Evolutionary conservation across 2,329 filamentous ascomycete genomes (phyloP), one percentile per base, ranked within the genome.

Genomic region (Tolypocladium pustulatum): DNA sequence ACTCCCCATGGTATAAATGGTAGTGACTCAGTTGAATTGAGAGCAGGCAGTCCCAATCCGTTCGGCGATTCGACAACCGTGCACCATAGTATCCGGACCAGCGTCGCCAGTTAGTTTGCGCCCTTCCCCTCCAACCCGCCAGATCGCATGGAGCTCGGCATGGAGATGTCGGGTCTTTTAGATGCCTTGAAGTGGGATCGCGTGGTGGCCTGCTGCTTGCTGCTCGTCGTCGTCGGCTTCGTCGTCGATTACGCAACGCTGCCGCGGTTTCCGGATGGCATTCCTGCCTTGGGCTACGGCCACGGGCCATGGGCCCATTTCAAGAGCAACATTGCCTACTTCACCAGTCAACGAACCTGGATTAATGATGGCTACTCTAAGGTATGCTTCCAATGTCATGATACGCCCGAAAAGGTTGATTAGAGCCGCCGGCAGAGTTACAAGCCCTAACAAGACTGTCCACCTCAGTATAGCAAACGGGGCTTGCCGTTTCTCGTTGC

Each of bases 321-420:
- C 51, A 65, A 69, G 55, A 78, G 78, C 61, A 74, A 73, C 64
- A 55, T 73, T 53, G 68, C 66, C 55, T 77, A 75, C 55, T 65
- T 76, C 37, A 64, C 69, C 0, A 67, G 70, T 52, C 75, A 73
- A 56, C 68, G 71, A 34, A 58, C 61, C 8, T 79, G 76, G 76
- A 70, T 76, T 1, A 68, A 67, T 13, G 68, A 78, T 59, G 76
- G 76, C n/a, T 77, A 78, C 55, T 62, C 70, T 22, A 76, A 76
- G 68, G 75, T 73, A 55, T 2, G 52, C 30, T 32, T 15, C 12
- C 36, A 25, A 2, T 12, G 15, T n/a, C 37, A 32, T 12, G 37
- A 25, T 27, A 17, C 15, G 12, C 2, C 25, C 13, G 2, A 5
- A n/a, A n/a, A n/a, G 25, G 2, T 3, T 30, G 1, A 3, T 13